Conservation (phyloP, 768 basidiomycete species). For the Crepidotus variabilis region DNA sequence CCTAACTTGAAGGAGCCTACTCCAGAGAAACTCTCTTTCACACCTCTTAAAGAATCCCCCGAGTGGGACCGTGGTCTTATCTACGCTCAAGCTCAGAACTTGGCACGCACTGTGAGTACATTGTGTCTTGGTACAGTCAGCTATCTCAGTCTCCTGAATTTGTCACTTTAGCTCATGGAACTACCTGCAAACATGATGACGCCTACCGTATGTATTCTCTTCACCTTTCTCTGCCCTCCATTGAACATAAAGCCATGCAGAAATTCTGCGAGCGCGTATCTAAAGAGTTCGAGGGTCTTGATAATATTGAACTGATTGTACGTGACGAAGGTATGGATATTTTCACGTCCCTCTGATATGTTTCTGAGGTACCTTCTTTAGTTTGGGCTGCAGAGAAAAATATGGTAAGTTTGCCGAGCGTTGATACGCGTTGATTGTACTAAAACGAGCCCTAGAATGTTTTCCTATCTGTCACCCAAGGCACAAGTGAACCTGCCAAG, state of each 20-base stretch:
- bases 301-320: slow-evolving; percentile 65
- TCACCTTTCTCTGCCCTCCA: not conserved
- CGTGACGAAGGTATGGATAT: slow-evolving; percentile 62
- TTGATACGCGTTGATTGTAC: not conserved
- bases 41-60: slow-evolving; percentile 41
- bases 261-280: slow-evolving; percentile 68
- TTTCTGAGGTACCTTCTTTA: slow-evolving; percentile 20
- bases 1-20: slow-evolving; percentile 50
- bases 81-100: slow-evolving; percentile 76
- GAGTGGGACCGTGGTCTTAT: slow-evolving; percentile 73
- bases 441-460: slow-evolving; percentile 48
- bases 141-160: too few species aligned
- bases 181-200: slow-evolving; percentile 85
- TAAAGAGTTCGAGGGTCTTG: slow-evolving; percentile 59
- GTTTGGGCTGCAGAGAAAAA: slow-evolving; percentile 82
- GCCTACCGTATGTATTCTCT: slow-evolving; percentile 53
- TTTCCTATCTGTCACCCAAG: slow-evolving; percentile 84
- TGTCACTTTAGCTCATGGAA: slow-evolving; percentile 62
- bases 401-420: slow-evolving; percentile 49
- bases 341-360: not conserved
- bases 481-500: slow-evolving; percentile 80
- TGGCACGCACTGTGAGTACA: slow-evolving; percentile 64
- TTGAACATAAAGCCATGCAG: slow-evolving; percentile 27
- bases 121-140: too few species aligned
- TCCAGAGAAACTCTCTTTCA: slow-evolving; percentile 46